phyloP scores from a whole-genome alignment of 75 land plant species.

The Sequoia sempervirens region DNA sequence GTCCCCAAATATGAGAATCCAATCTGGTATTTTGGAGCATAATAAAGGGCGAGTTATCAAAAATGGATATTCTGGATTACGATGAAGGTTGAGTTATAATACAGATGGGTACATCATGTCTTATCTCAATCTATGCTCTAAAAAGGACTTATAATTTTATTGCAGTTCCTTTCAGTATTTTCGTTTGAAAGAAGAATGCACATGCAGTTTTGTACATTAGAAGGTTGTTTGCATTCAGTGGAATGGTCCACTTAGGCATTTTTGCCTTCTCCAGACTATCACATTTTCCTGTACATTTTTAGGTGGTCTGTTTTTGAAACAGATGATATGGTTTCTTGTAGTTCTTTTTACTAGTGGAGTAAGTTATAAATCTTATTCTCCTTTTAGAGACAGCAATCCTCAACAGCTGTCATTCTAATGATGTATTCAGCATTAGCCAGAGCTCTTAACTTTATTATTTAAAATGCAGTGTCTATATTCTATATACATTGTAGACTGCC shows the following conservation, averaged over 20 bases:
- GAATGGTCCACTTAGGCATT: not conserved
- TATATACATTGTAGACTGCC: not conserved
- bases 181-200: conserved; percentile 2
- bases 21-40: conserved; percentile 8
- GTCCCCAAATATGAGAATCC: conserved; percentile 1
- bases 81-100: not conserved
- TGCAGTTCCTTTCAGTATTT: not conserved
- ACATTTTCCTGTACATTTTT: conserved; percentile 5
- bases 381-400: not conserved
- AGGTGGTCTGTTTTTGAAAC: not conserved
- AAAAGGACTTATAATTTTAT: not conserved
- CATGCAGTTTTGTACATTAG: conserved; percentile 8
- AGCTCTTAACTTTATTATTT: not conserved
- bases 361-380: not conserved
- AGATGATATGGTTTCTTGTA: not conserved
- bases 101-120: not conserved
- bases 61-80: not conserved
- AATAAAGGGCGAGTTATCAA: not conserved
- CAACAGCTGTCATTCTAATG: not conserved
- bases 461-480: not conserved
- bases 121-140: not conserved
- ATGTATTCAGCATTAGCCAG: not conserved
- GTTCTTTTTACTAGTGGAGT: not conserved
- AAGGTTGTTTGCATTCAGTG: not conserved
- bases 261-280: not conserved